These are phyloP conservation scores for Ogataea pignaliae DNA, from an alignment of 805 yeast species.

Conservation along the genomic window DNA sequence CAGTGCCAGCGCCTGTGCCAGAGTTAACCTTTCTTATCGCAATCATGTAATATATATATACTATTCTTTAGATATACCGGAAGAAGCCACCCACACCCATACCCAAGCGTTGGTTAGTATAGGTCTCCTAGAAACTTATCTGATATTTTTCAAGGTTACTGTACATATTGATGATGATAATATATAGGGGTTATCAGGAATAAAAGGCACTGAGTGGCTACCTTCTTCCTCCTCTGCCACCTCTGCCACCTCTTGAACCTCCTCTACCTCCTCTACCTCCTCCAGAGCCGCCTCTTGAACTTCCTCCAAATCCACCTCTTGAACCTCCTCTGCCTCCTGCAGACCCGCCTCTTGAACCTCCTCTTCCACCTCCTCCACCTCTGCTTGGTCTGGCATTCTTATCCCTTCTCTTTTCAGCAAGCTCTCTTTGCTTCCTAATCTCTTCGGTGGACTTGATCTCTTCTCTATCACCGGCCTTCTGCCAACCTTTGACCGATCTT, in stretches of 20 bases:
- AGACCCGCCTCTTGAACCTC: not conserved
- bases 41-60: too few species aligned
- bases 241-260: conserved; percentile 1
- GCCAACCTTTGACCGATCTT: conserved; percentile 59
- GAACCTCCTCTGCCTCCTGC: not conserved
- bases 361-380: not conserved
- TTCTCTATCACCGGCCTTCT: conserved; percentile 40
- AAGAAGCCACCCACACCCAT: too few species aligned
- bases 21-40: too few species aligned
- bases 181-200: too few species aligned
- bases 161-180: not conserved
- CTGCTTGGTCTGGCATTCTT: conserved; percentile 81
- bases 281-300: not conserved
- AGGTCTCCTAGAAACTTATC: too few species aligned
- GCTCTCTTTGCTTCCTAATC: conserved; percentile 71
- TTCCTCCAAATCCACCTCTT: not conserved
- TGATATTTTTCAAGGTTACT: too few species aligned
- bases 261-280: conserved; percentile 2
- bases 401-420: conserved; percentile 65
- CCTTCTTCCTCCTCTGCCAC: not conserved
- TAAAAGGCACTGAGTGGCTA: not conserved
- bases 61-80: too few species aligned
- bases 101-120: too few species aligned
- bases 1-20: too few species aligned
- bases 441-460: conserved; percentile 70